Evolutionary conservation across 257 asterid species (phyloP).

Genomic region (Salvia splendens): DNA sequence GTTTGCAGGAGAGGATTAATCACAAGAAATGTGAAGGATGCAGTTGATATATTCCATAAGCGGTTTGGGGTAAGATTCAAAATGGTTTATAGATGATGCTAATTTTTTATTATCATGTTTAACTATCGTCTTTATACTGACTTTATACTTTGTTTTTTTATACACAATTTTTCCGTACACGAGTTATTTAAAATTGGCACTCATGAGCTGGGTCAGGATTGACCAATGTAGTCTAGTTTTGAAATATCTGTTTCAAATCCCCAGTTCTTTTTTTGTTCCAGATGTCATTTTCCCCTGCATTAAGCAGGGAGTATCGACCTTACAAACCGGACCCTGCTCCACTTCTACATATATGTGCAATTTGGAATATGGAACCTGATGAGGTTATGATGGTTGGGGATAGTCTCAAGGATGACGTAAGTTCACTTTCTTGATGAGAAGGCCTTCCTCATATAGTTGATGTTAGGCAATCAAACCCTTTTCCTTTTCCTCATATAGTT

Average conservation of each 20-base stretch:
- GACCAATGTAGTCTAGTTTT: neutral
- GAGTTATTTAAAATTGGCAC: neutral
- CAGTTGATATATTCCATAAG: constrained; percentile 82
- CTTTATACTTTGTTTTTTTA: neutral
- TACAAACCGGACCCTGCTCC: constrained; percentile 96
- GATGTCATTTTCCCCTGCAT: constrained; percentile 86
- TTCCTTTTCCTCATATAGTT: neutral
- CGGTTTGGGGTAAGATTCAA: constrained; percentile 82
- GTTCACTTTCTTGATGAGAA: constrained; percentile 23
- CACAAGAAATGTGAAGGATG: constrained; percentile 81
- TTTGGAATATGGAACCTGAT: constrained; percentile 68
- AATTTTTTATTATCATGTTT: neutral
- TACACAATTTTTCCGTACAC: neutral
- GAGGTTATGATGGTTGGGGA: constrained; percentile 99
- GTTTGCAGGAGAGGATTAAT: constrained; percentile 87
- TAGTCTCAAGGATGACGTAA: constrained; percentile 91
- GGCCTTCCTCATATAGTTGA: neutral
- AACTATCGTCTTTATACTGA: neutral
- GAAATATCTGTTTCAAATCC: constrained; percentile 2
- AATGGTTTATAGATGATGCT: constrained; percentile 7
- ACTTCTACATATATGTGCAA: constrained; percentile 72
- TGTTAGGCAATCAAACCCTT: neutral
- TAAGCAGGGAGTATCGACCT: constrained; percentile 89
- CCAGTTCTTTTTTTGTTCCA: constrained; percentile 36
- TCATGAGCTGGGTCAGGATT: constrained; percentile 4